These are phyloP conservation scores for Diplotaxis tenuifolia DNA, from an alignment of 345 rosid genomes.

Conservation along the genomic window DNA sequence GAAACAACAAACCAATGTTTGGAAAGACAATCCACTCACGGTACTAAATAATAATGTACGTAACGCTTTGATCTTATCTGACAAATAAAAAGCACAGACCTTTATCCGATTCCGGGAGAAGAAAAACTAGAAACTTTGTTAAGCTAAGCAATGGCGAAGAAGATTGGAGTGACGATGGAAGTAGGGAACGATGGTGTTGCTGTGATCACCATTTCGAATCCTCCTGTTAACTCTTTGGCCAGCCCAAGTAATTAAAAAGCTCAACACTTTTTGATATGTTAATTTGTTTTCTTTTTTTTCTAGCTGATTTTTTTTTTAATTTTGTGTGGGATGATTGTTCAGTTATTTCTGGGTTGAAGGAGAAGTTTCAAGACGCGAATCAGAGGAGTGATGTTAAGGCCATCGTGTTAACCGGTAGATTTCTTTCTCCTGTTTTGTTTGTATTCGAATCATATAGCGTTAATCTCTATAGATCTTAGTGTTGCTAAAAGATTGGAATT, in stretches of 20 bases:
- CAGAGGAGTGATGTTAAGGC: conserved; percentile 77
- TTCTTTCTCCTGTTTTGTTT: background rate
- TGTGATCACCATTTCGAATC: conserved; percentile 72
- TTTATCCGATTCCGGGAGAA: background rate
- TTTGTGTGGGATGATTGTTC: background rate
- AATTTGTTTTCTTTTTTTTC: background rate
- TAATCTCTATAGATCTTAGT: background rate
- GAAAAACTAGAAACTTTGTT: background rate
- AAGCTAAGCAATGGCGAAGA: conserved; percentile 50
- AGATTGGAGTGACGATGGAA: conserved; percentile 56
- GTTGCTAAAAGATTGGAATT: conserved; percentile 4
- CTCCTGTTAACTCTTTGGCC: conserved; percentile 93
- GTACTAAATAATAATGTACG: background rate
- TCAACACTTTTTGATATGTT: background rate
- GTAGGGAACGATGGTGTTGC: conserved; percentile 93
- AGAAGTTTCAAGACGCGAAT: conserved; percentile 69
- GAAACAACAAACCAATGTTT: background rate
- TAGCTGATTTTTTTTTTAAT: background rate
- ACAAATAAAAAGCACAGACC: background rate
- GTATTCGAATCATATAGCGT: background rate
- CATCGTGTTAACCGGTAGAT: conserved; percentile 71
- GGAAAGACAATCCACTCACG: conserved; percentile 10
- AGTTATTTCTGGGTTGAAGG: conserved; percentile 77
- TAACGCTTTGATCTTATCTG: conserved; percentile 3
- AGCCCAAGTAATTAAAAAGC: conserved; percentile 51